Conservation (phyloP, 257 asterid species). For the Solanum rostratum region DNA sequence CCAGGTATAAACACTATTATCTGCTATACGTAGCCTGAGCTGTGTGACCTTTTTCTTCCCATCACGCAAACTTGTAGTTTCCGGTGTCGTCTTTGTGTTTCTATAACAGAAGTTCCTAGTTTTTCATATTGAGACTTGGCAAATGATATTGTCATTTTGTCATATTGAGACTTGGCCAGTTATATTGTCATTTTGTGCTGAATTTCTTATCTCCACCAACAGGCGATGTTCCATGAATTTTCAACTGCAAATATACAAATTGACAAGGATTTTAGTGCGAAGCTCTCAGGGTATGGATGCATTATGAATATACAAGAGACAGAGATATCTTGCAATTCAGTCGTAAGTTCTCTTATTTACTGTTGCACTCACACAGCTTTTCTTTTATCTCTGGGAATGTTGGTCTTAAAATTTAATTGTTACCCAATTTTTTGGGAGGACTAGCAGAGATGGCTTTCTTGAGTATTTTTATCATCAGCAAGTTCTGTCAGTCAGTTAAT, state of each 20-base stretch:
- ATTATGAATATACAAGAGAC: slow-evolving; percentile 66
- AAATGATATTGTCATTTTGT: background rate
- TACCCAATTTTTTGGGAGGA: background rate
- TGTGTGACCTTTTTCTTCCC: background rate
- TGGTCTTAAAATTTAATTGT: background rate
- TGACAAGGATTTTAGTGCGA: slow-evolving; percentile 93
- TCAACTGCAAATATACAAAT: slow-evolving; percentile 83
- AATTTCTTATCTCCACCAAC: slow-evolving; percentile 2
- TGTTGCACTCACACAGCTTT: background rate
- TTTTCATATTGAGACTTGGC: background rate
- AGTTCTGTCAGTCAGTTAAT: background rate
- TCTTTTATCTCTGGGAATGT: background rate
- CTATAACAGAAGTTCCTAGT: background rate
- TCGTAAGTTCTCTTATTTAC: slow-evolving; percentile 19
- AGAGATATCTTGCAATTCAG: slow-evolving; percentile 53
- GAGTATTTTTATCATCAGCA: background rate
- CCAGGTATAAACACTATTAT: slow-evolving; percentile 38
- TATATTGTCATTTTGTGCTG: background rate
- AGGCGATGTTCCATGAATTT: slow-evolving; percentile 97
- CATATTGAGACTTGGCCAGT: background rate
- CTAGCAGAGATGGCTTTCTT: background rate
- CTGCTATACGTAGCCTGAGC: background rate
- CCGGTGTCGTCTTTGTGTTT: background rate
- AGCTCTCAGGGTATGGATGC: slow-evolving; percentile 95
- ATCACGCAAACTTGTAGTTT: background rate